phyloP scores from a whole-genome alignment of 192 early-diverging fungal genomes.

The Podila verticillata region DNA sequence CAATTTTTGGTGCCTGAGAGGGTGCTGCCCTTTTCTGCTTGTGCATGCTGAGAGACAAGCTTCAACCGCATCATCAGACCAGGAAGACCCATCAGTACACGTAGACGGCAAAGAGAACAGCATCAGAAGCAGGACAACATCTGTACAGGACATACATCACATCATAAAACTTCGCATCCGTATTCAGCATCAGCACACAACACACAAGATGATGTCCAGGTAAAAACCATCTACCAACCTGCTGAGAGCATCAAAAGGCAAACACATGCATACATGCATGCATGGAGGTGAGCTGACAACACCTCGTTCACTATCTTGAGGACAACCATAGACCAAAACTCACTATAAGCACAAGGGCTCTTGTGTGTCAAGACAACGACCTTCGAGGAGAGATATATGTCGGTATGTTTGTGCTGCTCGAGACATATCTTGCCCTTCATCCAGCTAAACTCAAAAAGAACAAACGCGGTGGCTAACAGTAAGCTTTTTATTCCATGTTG shows the following conservation, averaged over 20 bases:
- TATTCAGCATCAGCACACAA: not conserved
- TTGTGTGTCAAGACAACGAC: conserved; percentile 65
- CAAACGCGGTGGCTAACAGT: not conserved
- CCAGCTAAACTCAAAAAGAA: not conserved
- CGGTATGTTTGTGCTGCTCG: conserved; percentile 51
- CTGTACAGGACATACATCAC: too few relatives aligned
- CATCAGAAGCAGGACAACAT: too few relatives aligned
- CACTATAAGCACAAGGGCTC: conserved; percentile 43
- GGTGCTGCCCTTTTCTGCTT: too few relatives aligned
- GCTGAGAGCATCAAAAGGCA: not conserved
- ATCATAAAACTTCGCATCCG: not conserved
- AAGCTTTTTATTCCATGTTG: not conserved
- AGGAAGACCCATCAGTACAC: too few relatives aligned
- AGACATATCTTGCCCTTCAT: too few relatives aligned
- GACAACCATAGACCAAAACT: conserved; percentile 23
- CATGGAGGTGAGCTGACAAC: not conserved
- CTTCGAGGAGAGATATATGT: conserved; percentile 61
- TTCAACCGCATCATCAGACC: too few relatives aligned
- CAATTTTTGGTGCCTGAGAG: too few relatives aligned
- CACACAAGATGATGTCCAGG: conserved; percentile 44
- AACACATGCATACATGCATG: too few relatives aligned
- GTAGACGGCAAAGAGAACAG: too few relatives aligned
- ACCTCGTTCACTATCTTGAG: too few relatives aligned
- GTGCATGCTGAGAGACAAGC: too few relatives aligned
- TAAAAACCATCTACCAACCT: not conserved